phyloP scores from a whole-genome alignment of 257 asterid genomes.

The Lithospermum erythrorhizon region DNA sequence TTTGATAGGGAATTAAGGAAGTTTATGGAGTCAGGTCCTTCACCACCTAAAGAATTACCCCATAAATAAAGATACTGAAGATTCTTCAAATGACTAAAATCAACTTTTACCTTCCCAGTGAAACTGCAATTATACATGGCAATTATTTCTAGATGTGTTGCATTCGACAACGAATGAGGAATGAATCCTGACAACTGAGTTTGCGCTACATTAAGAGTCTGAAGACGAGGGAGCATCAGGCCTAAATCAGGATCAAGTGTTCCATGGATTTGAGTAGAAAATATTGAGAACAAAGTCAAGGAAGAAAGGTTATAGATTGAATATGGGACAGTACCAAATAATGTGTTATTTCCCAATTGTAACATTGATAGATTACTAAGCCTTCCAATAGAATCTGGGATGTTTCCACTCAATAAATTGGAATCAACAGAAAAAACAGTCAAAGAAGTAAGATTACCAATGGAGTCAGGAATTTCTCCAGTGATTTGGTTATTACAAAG shows the following conservation, averaged over 20 bases:
- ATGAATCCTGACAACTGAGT: background rate
- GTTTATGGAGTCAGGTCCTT: background rate
- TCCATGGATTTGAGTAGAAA: background rate
- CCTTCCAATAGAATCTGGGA: background rate
- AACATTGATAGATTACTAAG: background rate
- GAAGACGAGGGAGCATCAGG: background rate
- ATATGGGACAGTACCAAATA: background rate
- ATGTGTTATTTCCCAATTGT: background rate
- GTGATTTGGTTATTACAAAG: background rate
- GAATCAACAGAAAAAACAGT: background rate
- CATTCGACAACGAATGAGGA: background rate
- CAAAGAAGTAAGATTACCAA: background rate
- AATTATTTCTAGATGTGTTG: background rate
- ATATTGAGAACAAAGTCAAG: background rate
- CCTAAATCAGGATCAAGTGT: background rate
- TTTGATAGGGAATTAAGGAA: background rate
- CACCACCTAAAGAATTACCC: background rate
- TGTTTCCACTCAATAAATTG: background rate
- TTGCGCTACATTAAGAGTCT: background rate
- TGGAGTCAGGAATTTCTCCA: background rate
- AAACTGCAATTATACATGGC: background rate
- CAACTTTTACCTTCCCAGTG: background rate
- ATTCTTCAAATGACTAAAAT: background rate
- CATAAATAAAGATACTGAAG: background rate
- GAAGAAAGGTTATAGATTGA: background rate